Evolutionary conservation across 306 rosid species (phyloP).

Genomic region (Rosa multiflora): DNA sequence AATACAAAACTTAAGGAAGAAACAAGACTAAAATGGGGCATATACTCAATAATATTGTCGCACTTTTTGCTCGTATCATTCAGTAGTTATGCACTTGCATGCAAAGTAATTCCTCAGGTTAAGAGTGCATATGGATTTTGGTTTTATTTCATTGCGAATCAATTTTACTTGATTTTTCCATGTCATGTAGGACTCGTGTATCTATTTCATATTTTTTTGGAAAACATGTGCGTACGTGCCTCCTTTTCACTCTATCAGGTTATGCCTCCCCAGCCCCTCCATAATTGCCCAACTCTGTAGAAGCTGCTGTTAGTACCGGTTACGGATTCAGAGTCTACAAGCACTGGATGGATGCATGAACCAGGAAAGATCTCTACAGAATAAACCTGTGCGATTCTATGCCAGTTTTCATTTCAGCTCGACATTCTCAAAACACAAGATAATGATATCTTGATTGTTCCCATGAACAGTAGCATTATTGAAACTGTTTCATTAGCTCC

Average conservation of each 20-base stretch:
- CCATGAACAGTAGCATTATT: neutral
- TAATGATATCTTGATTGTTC: conserved; percentile 2
- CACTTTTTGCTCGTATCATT: neutral
- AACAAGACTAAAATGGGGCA: too few species aligned
- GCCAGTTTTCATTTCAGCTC: neutral
- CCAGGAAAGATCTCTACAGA: conserved; percentile 14
- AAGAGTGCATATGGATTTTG: neutral
- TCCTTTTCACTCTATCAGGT: conserved; percentile 15
- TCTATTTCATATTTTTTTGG: neutral
- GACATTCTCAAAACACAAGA: neutral
- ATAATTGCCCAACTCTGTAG: conserved; percentile 13
- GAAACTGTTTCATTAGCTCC: conserved; percentile 15
- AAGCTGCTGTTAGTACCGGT: conserved; percentile 13
- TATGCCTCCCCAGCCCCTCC: neutral
- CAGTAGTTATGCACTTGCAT: conserved; percentile 9
- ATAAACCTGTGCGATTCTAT: conserved; percentile 5
- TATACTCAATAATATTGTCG: too few species aligned
- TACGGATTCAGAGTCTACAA: neutral
- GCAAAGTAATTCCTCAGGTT: conserved; percentile 16
- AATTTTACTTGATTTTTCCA: neutral
- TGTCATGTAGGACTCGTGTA: neutral
- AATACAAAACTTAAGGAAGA: too few species aligned
- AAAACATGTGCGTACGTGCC: neutral
- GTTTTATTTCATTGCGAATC: neutral
- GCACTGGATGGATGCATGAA: conserved; percentile 23